Evolutionary conservation across 2,329 filamentous ascomycete species (phyloP).

Genomic region (Ramularia endophylla): DNA sequence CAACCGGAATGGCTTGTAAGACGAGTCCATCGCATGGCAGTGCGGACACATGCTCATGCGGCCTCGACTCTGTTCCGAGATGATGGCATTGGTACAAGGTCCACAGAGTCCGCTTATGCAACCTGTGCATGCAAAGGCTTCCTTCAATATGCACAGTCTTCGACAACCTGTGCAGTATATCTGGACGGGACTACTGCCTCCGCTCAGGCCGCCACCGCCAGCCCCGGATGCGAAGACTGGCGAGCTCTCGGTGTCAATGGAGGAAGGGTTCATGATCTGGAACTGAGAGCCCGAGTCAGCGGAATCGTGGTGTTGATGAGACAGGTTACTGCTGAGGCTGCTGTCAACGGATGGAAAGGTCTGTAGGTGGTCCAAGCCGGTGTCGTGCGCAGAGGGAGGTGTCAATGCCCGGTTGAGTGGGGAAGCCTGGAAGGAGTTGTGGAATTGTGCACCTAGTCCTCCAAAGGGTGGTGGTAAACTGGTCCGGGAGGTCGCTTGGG

Average conservation of each 20-base stretch:
- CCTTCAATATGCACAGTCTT: conserved; percentile 66
- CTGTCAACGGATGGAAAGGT: conserved; percentile 89
- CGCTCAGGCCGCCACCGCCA: conserved; percentile 5
- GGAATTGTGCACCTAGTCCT: conserved; percentile 46
- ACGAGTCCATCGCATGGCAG: conserved; percentile 70
- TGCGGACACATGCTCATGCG: conserved; percentile 67
- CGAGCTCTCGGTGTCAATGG: conserved; percentile 45
- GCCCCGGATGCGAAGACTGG: conserved; percentile 40
- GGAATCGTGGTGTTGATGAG: conserved; percentile 29
- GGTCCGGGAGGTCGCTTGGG: conserved; percentile 49
- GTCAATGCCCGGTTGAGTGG: conserved; percentile 87
- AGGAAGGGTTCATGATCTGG: conserved; percentile 47
- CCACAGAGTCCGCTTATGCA: conserved; percentile 92
- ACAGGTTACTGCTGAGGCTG: conserved; percentile 34
- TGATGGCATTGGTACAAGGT: conserved; percentile 76
- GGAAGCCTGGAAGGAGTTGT: conserved; percentile 75
- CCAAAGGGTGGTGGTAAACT: conserved; percentile 53
- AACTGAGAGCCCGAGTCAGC: conserved; percentile 59
- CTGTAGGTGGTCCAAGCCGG: conserved; percentile 42
- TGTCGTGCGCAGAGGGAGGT: conserved; percentile 54
- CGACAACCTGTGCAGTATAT: conserved; percentile 91
- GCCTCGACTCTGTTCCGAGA: conserved; percentile 65
- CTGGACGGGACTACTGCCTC: conserved; percentile 50
- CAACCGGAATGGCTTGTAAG: conserved; percentile 79
- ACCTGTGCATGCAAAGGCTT: conserved; percentile 91